Evolutionary conservation across 2,329 filamentous ascomycete species (phyloP), one percentile per base, ranked within the genome.

Genomic region (Aspergillus neoniger): DNA sequence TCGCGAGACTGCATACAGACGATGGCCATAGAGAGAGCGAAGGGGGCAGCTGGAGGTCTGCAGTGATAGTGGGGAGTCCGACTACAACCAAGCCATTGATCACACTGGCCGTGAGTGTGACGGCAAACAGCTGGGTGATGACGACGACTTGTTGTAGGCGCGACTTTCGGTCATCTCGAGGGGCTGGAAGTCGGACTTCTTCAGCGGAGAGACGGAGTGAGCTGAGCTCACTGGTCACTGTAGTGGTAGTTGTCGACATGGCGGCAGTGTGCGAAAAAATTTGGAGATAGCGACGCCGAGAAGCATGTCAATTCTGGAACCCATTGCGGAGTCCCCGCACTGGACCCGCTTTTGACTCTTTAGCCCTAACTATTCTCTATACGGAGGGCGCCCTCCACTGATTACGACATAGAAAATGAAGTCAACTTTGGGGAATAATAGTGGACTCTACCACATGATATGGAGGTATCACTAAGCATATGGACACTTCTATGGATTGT

Each of bases 61-160:
- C 65, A 3, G 77, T 78, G 48, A 82, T 80, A 2, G 73, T 70
- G 1, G 79, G 79, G 5, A 81, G 69, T 2, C 75, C 77, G 23
- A 81, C 75, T 1, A 75, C 77, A 30, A 81, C 74, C 55, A 79
- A 55, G 2, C 79, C 79, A 59, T 75, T 78, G 44, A 69, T 66
- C 25, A 73, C 58, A n/a, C 66, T 66, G 36, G 65, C 63, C 0
- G 70, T 67, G 17, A 73, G 68, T 30, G 65, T 72, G 23, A 72
- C 66, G 1, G 55, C 63, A 25, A 58, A 57, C 7, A 67, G 62
- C 50, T 67, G 65, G 10, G 47, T 55, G 19, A 63, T 58, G 8
- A 60, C 62, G 1, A 66, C 21, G n/a, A 60, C 44, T 53, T 61
- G 57, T 44, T 63, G 60, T 8, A 65, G 12, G 25, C 25, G 59